Percentiles rank a stretch among this genome's conserved stretches.
These are phyloP conservation scores for Immersiporthe knoxdaviesiana DNA, from an alignment of 2,329 filamentous ascomycete genomes.

Conservation along the genomic window DNA sequence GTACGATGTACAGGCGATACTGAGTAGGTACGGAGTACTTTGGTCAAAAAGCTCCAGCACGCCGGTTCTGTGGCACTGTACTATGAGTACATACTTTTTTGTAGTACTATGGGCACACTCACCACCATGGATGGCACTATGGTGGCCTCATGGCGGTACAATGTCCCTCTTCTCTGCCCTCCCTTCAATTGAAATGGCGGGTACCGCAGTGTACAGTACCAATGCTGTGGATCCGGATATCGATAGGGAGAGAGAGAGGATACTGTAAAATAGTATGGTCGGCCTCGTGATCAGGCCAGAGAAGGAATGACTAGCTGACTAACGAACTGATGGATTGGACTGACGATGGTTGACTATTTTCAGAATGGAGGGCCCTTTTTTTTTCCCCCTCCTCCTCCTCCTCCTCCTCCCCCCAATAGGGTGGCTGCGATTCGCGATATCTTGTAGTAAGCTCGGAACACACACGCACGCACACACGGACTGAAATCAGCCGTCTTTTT, in stretches of 20 bases:
- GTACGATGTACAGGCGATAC: slow-evolving; percentile 2
- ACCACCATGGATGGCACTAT: background rate
- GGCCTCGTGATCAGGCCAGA: background rate
- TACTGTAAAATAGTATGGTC: too few species aligned
- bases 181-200: too few species aligned
- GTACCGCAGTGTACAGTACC: too few species aligned
- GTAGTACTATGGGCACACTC: background rate
- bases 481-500: background rate
- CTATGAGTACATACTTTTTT: too few species aligned
- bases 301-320: background rate
- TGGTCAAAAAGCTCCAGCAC: slow-evolving; percentile 7
- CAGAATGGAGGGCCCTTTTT: background rate
- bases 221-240: background rate
- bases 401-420: background rate
- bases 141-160: background rate
- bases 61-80: slow-evolving; percentile 8
- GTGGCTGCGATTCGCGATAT: background rate
- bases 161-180: background rate
- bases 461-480: too few species aligned
- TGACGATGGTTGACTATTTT: background rate
- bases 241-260: too few species aligned
- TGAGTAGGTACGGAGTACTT: too few species aligned
- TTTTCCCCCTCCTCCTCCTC: too few species aligned
- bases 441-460: slow-evolving; percentile 1
- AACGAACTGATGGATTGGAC: background rate